Evolutionary conservation across 106 monocot species (phyloP), one percentile per base, ranked within the genome.

Genomic region (Agapanthus africanus): DNA sequence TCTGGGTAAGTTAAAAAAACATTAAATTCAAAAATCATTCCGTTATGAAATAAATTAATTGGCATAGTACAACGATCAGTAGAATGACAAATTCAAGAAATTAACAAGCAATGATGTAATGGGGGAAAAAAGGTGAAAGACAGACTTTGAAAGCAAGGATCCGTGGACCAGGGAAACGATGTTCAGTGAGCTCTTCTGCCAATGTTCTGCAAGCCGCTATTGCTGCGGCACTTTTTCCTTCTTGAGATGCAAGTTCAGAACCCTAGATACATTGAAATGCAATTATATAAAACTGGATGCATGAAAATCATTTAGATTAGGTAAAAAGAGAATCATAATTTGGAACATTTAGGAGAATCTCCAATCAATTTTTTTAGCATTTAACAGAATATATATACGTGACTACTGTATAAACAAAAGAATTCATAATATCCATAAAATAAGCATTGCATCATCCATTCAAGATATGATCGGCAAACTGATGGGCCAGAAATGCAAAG

Each of bases 151-250:
- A 99, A 18, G 92, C 68, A 71, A 97, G 91, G 75, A 92, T 99
- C 63, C 90, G 66, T 1, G 97, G 97, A 75, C 89, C 97, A 28
- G 97, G 92, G 65, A 92, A 92, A 1, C 89, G 91, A 39, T 82
- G 72, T 68, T 92, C 92, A 34, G 84, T 92, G 18, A 99, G 73
- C 63, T 99, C 97, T 54, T 99, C 97, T 2, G 90, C 97, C 75
- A 99, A 80, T 25, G 92, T 99, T 72, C 78, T 84, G 67, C 92
- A 99, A 79, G 97, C 97, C 49, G 97, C 92, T 79, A 99, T 87
- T 70, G 87, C 84, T 40, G 87, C 82, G 35, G 97, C 92, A 76
- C 87, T 83, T 75, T 78, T 81, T 28, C 88, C 91, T 76, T 99
- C 92, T 81, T 85, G 81, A 30, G 79, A 82, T 72, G 89, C 74